Evolutionary conservation across 352 stramenopile genomes (phyloP).

Genomic region (Blastocystis sp.): DNA sequence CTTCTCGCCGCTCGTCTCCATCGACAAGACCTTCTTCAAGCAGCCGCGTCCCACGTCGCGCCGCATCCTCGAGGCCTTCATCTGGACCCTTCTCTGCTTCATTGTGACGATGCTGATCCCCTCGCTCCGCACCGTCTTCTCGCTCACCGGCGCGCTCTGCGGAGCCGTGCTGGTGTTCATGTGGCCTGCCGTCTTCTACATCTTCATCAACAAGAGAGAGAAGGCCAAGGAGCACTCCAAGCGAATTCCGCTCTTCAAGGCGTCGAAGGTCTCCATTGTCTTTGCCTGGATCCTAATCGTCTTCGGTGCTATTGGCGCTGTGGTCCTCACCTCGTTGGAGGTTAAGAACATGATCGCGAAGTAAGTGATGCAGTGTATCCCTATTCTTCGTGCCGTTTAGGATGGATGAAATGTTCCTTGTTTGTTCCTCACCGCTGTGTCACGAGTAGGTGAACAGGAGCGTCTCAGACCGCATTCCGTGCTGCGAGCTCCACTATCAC

Average conservation of each 20-base stretch:
- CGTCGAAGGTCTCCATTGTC: not conserved
- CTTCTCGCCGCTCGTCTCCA: not conserved
- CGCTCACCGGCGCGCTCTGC: not conserved
- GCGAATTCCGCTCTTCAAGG: not conserved
- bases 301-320: conserved; percentile 9
- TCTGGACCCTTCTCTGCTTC: not conserved
- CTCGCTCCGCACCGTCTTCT: not conserved
- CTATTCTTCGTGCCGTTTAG: not conserved
- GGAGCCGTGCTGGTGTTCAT: not conserved
- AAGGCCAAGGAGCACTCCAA: not conserved
- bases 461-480: not conserved
- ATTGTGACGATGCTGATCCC: conserved; percentile 4
- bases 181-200: not conserved
- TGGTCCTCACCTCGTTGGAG: not conserved
- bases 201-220: conserved; percentile 16
- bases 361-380: not conserved
- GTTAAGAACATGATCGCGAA: conserved; percentile 36
- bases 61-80: conserved; percentile 9
- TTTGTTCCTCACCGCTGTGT: not conserved
- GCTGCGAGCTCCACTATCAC: conserved; percentile 18
- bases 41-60: conserved; percentile 10
- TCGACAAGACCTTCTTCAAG: conserved; percentile 38
- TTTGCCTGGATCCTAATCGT: conserved; percentile 14
- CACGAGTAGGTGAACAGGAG: not conserved
- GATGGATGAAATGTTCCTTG: too few relatives aligned